Percentiles rank a stretch among this genome's conserved stretches.
Conservation (phyloP, 73 alveolate species). For the Tetrahymena thermophila region DNA sequence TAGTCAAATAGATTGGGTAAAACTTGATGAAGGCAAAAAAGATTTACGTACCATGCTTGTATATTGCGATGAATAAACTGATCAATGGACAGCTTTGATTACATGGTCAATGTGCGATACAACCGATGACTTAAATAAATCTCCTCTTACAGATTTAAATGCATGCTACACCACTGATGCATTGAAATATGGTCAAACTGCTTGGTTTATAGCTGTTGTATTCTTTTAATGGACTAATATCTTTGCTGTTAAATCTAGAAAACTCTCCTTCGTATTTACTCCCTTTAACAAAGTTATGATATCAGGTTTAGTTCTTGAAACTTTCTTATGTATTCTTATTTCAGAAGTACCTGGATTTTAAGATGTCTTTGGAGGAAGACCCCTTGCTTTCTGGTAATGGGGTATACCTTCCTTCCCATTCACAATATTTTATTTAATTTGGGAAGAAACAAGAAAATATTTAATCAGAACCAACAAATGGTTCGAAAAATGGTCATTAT, state of each 20-base stretch:
- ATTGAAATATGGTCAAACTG: conserved; percentile 77
- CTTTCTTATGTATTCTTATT: conserved; percentile 36
- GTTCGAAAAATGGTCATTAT: background rate
- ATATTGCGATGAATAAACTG: background rate
- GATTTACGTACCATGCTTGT: conserved; percentile 22
- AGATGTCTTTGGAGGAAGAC: conserved; percentile 65
- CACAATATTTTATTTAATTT: conserved; percentile 50
- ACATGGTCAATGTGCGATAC: conserved; percentile 45
- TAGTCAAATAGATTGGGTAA: conserved; percentile 22
- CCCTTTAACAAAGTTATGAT: conserved; percentile 51
- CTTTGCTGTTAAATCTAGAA: conserved; percentile 81
- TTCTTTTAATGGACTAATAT: conserved; percentile 76
- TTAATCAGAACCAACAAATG: conserved; percentile 30
- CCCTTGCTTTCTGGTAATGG: conserved; percentile 53
- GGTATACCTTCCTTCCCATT: conserved; percentile 68
- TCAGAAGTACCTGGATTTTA: conserved; percentile 52
- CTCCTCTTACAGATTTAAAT: conserved; percentile 22
- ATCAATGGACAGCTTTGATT: background rate
- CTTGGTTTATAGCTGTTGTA: conserved; percentile 74
- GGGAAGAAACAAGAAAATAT: conserved; percentile 70
- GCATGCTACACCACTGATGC: conserved; percentile 90
- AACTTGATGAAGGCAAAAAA: background rate
- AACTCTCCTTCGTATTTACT: conserved; percentile 45
- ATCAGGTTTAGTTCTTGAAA: conserved; percentile 53
- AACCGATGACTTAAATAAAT: conserved; percentile 65